Evolutionary conservation across 1,284 basidiomycete genomes (phyloP), one percentile per base, ranked within the genome.

Genomic region (Ustilago esculenta): DNA sequence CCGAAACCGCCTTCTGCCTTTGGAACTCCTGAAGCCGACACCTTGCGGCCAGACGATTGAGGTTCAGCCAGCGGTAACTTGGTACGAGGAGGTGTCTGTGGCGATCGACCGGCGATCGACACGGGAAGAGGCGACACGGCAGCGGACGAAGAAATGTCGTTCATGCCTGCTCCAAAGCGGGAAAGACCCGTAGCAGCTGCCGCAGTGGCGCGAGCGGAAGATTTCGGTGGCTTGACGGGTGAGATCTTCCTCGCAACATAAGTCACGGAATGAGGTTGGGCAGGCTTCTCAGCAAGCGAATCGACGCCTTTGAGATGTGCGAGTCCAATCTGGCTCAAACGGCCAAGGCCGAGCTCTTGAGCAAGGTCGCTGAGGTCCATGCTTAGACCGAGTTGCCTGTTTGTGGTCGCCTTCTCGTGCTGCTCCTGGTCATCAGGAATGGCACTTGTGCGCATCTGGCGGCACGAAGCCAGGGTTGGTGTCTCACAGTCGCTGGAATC

Each of bases 401-500:
- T 52, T 5, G 47, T 33, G 32, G n/a, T 34, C 2, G 35, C 32
- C 39, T 46, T 53, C 12, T 46, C 51, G 40, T 48, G 35, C 43
- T 44, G 44, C 14, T 44, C 17, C 45, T 48, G 35, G 11, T 32
- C 32, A 5, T 25, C 21, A 29, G 48, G 32, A 5, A 43, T 18
- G 5, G 24, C 44, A 7, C 34, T 30, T 18, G 42, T 44, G 24
- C 54, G 36, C 63, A 69, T 60, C 41, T 73, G 47, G 15, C 65
- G 55, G 33, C 57, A 61, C 12, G 71, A 73, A 10, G 57, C 61
- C 2, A 73, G 49, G 30, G 61, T 73, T 5, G 71, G 71, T 9
- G 71, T 73, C 12, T 73, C 67, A 51, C 71, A 73, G 29, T 70
- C 71, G 54, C 68, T 65, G 30, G 61, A 58, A 23, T 73, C 64